Conservation (phyloP, 2,329 filamentous ascomycete genomes). For the Epichloe elymi region DNA sequence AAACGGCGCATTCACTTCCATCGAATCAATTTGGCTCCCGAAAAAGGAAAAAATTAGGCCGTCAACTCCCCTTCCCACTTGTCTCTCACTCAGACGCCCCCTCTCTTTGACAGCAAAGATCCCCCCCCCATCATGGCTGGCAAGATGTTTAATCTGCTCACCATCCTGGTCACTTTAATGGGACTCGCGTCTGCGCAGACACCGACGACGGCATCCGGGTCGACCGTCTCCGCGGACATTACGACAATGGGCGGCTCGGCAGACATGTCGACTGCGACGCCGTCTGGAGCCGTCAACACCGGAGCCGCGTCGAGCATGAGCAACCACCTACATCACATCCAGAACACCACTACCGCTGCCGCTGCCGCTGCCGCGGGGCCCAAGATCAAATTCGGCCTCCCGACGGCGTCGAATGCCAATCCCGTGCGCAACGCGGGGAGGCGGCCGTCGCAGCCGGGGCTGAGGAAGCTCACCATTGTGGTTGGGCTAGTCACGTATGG, state of each 20-base stretch:
- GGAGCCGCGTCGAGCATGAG: background rate
- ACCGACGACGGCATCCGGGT: background rate
- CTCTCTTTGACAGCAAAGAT: background rate
- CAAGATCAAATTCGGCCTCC: background rate
- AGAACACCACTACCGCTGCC: background rate
- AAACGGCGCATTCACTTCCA: no score
- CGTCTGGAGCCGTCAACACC: background rate
- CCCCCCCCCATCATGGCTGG: background rate
- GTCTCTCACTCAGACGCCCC: background rate
- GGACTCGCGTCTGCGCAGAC: slow-evolving; percentile 3
- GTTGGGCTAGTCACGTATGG: slow-evolving; percentile 5
- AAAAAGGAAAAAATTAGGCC: no score
- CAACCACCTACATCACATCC: background rate
- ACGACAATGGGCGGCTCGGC: background rate
- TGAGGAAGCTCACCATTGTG: slow-evolving; percentile 5
- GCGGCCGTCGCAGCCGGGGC: slow-evolving; percentile 4
- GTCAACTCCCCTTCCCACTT: background rate
- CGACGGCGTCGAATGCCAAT: background rate
- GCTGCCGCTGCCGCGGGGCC: no score
- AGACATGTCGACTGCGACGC: background rate
- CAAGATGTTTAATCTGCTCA: background rate
- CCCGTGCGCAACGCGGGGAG: slow-evolving; percentile 2
- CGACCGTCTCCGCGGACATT: background rate
- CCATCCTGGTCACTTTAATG: background rate
- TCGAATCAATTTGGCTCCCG: no score